Evolutionary conservation across 2,329 filamentous ascomycete genomes (phyloP).

Genomic region (Botrytis cinerea): DNA sequence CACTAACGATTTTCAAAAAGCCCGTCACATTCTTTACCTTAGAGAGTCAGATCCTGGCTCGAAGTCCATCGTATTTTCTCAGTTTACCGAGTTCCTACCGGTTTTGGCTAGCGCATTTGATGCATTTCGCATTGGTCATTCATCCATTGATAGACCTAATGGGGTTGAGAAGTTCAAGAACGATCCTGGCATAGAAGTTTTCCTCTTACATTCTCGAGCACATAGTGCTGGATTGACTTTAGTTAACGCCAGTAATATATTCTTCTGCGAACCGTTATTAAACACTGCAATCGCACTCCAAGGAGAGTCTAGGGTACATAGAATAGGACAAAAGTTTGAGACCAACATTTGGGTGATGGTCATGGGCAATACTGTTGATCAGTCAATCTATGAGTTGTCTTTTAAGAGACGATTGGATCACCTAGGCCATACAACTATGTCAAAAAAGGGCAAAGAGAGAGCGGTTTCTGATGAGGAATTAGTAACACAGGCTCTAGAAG

Average conservation of each 20-base stretch:
- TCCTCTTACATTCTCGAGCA: constrained; percentile 85
- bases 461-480: constrained; percentile 48
- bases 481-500: constrained; percentile 68
- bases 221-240: constrained; percentile 89
- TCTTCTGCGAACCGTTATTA: constrained; percentile 89
- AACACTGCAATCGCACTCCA: constrained; percentile 94
- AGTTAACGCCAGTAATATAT: constrained; percentile 90
- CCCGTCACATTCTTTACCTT: constrained; percentile 83
- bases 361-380: constrained; percentile 86
- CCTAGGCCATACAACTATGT: constrained; percentile 54
- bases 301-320: constrained; percentile 90
- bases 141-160: constrained; percentile 66
- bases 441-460: constrained; percentile 45
- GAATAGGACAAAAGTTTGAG: constrained; percentile 84
- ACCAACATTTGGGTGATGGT: constrained; percentile 97
- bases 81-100: constrained; percentile 79
- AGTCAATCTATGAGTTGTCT: constrained; percentile 86
- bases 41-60: constrained; percentile 80
- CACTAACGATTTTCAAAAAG: constrained; percentile 32
- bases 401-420: constrained; percentile 78
- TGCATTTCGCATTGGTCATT: constrained; percentile 71
- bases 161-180: constrained; percentile 77
- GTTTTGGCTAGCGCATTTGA: constrained; percentile 71
- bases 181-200: constrained; percentile 74
- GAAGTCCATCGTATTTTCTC: constrained; percentile 93